These are phyloP conservation scores for Mallotus nudiflorus DNA, from an alignment of 345 rosid species.

Conservation along the genomic window DNA sequence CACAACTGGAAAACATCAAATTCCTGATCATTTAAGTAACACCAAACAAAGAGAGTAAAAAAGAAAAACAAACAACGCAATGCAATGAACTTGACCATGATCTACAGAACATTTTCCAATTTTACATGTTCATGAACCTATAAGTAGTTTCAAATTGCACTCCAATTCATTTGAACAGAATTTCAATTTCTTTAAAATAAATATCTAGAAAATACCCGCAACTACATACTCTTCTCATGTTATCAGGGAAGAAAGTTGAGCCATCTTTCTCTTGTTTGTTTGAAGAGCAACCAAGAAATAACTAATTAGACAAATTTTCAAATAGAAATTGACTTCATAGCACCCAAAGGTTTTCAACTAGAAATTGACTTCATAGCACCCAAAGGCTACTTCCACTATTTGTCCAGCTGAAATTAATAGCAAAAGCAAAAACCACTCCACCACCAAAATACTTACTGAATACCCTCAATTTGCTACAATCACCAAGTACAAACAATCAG, in stretches of 20 bases:
- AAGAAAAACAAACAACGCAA: background rate
- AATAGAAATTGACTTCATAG: background rate
- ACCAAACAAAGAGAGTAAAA: background rate
- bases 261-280: too few relatives aligned
- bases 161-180: background rate
- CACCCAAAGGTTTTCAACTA: background rate
- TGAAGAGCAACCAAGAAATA: too few relatives aligned
- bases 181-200: background rate
- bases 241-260: too few relatives aligned
- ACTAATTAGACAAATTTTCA: background rate
- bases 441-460: background rate
- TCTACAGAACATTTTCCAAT: background rate
- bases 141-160: background rate
- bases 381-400: background rate
- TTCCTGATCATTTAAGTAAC: background rate
- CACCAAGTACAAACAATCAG: background rate
- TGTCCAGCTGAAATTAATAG: background rate
- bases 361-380: background rate
- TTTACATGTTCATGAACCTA: background rate
- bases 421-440: background rate
- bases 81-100: background rate
- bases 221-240: too few relatives aligned
- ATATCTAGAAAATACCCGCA: background rate
- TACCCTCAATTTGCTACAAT: background rate
- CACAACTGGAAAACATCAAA: constrained; percentile 11